Conservation (phyloP, 2,329 filamentous ascomycete genomes). For the Eutypa lata region DNA sequence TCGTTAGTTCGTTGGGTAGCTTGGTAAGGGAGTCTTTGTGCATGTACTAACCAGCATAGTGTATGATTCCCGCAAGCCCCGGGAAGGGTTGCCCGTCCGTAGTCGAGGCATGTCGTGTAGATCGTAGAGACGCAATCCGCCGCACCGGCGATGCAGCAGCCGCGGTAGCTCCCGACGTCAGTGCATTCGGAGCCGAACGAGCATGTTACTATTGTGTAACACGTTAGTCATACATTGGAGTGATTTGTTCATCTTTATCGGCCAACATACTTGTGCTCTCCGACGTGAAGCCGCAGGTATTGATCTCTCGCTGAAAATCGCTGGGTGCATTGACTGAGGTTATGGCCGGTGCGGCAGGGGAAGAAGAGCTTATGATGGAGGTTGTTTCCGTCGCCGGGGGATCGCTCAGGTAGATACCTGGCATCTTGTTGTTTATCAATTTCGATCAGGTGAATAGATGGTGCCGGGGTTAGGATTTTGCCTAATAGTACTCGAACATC, state of each 20-base stretch:
- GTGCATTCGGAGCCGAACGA: slow-evolving; percentile 22
- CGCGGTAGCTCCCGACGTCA: slow-evolving; percentile 24
- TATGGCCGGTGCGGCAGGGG: slow-evolving; percentile 7
- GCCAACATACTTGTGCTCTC: slow-evolving; percentile 20
- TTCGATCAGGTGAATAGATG: background rate
- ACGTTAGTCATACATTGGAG: background rate
- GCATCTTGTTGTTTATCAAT: background rate
- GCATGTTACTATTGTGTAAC: slow-evolving; percentile 24
- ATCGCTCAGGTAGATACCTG: slow-evolving; percentile 1
- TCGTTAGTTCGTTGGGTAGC: background rate
- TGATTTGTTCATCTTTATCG: background rate
- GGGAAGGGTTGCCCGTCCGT: slow-evolving; percentile 10
- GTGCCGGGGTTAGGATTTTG: background rate
- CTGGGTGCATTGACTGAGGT: slow-evolving; percentile 10
- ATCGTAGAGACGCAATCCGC: slow-evolving; percentile 23
- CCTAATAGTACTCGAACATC: background rate
- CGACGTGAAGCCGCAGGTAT: slow-evolving; percentile 27
- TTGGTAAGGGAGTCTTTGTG: background rate
- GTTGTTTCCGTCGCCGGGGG: background rate
- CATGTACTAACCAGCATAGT: slow-evolving; percentile 26
- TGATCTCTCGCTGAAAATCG: slow-evolving; percentile 18
- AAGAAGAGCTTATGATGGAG: slow-evolving; percentile 3
- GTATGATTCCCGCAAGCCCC: slow-evolving; percentile 22
- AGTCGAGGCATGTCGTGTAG: slow-evolving; percentile 24
- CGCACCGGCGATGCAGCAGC: slow-evolving; percentile 21